Evolutionary conservation across 78 protist genomes (phyloP).

Genomic region (Cavenderia fasciculata): DNA sequence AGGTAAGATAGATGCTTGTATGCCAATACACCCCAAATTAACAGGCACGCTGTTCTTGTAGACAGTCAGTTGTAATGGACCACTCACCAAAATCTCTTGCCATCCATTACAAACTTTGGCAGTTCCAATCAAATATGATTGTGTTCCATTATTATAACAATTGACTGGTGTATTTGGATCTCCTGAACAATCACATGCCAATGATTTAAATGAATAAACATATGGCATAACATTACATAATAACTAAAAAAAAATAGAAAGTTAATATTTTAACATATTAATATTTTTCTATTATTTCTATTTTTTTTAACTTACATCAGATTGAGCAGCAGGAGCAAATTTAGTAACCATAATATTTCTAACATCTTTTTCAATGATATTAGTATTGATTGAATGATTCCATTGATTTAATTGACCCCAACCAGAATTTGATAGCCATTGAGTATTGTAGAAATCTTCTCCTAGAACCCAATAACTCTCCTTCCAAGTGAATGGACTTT

Average conservation of each 20-base stretch:
- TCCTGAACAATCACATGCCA: neutral
- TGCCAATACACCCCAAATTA: neutral
- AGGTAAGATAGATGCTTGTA: neutral
- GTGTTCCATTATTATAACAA: neutral
- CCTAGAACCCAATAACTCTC: neutral
- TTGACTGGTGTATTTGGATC: neutral
- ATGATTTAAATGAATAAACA: neutral
- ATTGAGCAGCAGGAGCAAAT: neutral
- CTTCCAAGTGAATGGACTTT: neutral
- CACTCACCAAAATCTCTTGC: neutral
- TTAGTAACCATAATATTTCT: neutral
- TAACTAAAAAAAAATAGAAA: too few relatives aligned
- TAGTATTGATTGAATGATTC: neutral
- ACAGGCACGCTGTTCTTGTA: neutral
- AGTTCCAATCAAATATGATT: neutral
- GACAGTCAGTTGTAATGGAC: neutral
- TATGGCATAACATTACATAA: neutral
- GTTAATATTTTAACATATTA: too few relatives aligned
- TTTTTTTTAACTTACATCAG: too few relatives aligned
- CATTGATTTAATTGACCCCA: neutral
- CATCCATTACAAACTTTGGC: constrained; percentile 6
- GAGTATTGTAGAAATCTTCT: neutral
- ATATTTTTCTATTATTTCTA: too few relatives aligned
- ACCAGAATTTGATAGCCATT: neutral
- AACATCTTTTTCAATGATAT: neutral